Percentiles rank a stretch among this genome's conserved stretches.
phyloP scores from a whole-genome alignment of 164 flowering plant species.

The Berberis thunbergii region DNA sequence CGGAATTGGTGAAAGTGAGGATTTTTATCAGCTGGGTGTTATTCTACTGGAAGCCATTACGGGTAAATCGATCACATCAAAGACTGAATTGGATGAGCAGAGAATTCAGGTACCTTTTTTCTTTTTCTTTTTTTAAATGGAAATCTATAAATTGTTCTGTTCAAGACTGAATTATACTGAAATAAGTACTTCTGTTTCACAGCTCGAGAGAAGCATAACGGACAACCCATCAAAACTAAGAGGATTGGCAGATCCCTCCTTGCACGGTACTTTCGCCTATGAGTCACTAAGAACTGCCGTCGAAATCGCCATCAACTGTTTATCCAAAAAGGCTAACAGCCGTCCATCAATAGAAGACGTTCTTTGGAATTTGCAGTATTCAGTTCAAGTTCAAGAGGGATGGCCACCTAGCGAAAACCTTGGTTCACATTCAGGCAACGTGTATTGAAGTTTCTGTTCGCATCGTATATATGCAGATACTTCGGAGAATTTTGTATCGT shows the following conservation, averaged over 20 bases:
- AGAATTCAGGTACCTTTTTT: constrained; percentile 40
- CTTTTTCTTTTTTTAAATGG: not conserved
- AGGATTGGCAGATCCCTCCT: constrained; percentile 38
- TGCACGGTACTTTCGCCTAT: constrained; percentile 53
- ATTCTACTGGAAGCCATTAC: constrained; percentile 56
- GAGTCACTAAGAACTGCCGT: constrained; percentile 57
- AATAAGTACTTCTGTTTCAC: constrained; percentile 7
- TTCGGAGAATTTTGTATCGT: no score
- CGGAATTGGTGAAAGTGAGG: constrained; percentile 48
- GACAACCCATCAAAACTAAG: constrained; percentile 38
- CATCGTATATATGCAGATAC: no score
- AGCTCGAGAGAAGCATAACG: constrained; percentile 51
- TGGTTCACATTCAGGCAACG: not conserved
- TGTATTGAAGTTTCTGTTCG: no score
- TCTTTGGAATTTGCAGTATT: constrained; percentile 86
- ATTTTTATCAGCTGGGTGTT: constrained; percentile 57
- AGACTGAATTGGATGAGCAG: constrained; percentile 37
- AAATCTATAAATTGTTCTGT: not conserved
- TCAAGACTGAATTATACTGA: no score
- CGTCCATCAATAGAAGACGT: constrained; percentile 91
- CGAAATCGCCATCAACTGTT: constrained; percentile 56
- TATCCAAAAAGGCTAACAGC: constrained; percentile 31
- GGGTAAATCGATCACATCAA: constrained; percentile 36
- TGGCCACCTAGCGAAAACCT: constrained; percentile 57
- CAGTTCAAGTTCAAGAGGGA: constrained; percentile 81